These are phyloP conservation scores for Fusarium sp. DNA, from an alignment of 2,329 filamentous ascomycete species.

Conservation along the genomic window DNA sequence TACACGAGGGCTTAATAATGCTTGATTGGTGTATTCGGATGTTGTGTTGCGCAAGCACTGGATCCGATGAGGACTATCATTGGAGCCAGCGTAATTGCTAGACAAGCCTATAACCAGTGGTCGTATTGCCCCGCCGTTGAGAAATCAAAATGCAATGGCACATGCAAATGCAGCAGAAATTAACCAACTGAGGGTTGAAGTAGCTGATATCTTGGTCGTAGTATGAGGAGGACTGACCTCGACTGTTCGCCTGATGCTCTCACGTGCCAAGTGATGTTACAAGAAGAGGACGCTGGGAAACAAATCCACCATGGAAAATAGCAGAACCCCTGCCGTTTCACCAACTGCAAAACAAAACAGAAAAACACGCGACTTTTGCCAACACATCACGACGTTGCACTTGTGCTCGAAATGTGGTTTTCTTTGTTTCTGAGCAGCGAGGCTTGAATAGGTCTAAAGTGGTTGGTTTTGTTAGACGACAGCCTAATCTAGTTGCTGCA, in stretches of 20 bases:
- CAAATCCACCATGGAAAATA: not conserved
- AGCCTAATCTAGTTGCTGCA: not conserved
- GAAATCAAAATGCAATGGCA: not conserved
- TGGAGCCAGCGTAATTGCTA: constrained; percentile 10
- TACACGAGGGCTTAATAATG: constrained; percentile 6
- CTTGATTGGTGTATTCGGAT: constrained; percentile 31
- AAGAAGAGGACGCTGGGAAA: not conserved
- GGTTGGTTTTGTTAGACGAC: constrained; percentile 9
- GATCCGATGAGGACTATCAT: not conserved
- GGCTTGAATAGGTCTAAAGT: not conserved
- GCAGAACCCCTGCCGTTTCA: constrained; percentile 29
- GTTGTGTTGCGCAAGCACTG: constrained; percentile 21
- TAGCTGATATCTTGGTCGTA: not conserved
- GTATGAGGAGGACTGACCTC: not conserved
- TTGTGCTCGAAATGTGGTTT: not conserved
- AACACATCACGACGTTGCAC: constrained; percentile 20
- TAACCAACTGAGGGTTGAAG: too few relatives aligned
- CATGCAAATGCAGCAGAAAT: too few relatives aligned
- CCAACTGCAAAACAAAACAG: constrained; percentile 9
- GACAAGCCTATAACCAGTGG: not conserved
- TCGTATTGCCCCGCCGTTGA: not conserved
- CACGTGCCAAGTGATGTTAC: constrained; percentile 32
- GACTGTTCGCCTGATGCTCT: constrained; percentile 33
- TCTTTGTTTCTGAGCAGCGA: not conserved
- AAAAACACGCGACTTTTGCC: constrained; percentile 23